These are phyloP conservation scores for Nitzschia putrida DNA, from an alignment of 108 stramenopile genomes.

Conservation along the genomic window DNA sequence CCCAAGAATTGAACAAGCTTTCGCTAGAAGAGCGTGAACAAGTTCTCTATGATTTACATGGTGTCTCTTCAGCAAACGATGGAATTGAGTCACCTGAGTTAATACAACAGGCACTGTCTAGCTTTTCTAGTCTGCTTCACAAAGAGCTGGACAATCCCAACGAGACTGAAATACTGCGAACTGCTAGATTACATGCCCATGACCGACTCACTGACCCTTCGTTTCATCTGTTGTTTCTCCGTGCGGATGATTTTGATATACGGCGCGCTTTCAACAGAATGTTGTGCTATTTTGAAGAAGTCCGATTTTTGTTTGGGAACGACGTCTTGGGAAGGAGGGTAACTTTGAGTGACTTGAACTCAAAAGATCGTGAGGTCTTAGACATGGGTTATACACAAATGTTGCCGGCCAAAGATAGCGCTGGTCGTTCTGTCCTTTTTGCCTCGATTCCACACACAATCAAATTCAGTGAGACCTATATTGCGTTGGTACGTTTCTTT, in stretches of 20 bases:
- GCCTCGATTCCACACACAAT: background rate
- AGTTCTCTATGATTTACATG: constrained; percentile 32
- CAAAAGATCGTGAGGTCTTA: background rate
- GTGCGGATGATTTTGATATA: constrained; percentile 18
- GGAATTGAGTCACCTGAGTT: constrained; percentile 16
- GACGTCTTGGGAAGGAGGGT: constrained; percentile 2
- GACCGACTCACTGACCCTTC: background rate
- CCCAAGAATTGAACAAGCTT: constrained; percentile 28
- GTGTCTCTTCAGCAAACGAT: constrained; percentile 2
- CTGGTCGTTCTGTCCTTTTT: constrained; percentile 5
- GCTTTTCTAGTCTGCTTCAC: background rate
- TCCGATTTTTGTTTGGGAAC: constrained; percentile 19
- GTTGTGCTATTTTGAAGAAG: constrained; percentile 6
- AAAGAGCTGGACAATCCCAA: background rate
- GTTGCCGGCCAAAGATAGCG: constrained; percentile 15
- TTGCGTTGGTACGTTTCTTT: no score
- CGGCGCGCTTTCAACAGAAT: constrained; percentile 10
- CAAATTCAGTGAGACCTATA: no score
- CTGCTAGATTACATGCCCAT: background rate
- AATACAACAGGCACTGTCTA: background rate
- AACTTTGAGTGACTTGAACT: constrained; percentile 13
- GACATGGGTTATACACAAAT: background rate
- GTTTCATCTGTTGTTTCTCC: constrained; percentile 23
- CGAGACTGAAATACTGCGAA: background rate
- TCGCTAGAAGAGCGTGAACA: constrained; percentile 23